Conservation (phyloP, 352 stramenopile species). For the Chrysophaeum taylorii region DNA sequence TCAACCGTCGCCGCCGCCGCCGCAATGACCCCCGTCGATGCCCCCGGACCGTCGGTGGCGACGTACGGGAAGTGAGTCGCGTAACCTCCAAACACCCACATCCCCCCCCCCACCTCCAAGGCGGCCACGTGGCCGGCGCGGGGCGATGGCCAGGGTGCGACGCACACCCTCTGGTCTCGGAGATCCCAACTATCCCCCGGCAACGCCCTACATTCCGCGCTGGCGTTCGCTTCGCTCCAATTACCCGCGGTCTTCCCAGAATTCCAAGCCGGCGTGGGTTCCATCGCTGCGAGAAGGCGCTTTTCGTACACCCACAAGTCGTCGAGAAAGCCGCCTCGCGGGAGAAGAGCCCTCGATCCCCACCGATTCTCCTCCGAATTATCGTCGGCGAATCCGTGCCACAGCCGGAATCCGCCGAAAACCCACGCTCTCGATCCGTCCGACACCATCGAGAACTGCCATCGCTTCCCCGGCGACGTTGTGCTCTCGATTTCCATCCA, state of each 20-base stretch:
- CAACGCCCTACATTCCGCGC: constrained; percentile 1
- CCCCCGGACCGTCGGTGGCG: constrained; percentile 63
- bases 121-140: constrained; percentile 71
- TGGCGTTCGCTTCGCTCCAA: background rate
- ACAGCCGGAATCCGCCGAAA: constrained; percentile 82
- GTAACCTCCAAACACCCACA: constrained; percentile 83
- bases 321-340: constrained; percentile 79
- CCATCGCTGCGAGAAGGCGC: constrained; percentile 12
- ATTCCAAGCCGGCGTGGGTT: constrained; percentile 16
- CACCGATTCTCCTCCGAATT: constrained; percentile 68
- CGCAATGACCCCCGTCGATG: constrained; percentile 38
- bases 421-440: constrained; percentile 35
- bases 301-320: constrained; percentile 69
- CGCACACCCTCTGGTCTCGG: constrained; percentile 58
- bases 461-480: constrained; percentile 53
- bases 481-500: constrained; percentile 60
- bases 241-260: constrained; percentile 18
- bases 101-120: constrained; percentile 42
- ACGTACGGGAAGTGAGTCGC: constrained; percentile 87
- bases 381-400: constrained; percentile 82
- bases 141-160: constrained; percentile 65
- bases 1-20: constrained; percentile 22
- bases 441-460: constrained; percentile 74
- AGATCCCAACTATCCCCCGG: constrained; percentile 51
- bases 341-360: constrained; percentile 56